These are phyloP conservation scores for Podospora sp. DNA, from an alignment of 495 filamentous ascomycete species.

Conservation along the genomic window DNA sequence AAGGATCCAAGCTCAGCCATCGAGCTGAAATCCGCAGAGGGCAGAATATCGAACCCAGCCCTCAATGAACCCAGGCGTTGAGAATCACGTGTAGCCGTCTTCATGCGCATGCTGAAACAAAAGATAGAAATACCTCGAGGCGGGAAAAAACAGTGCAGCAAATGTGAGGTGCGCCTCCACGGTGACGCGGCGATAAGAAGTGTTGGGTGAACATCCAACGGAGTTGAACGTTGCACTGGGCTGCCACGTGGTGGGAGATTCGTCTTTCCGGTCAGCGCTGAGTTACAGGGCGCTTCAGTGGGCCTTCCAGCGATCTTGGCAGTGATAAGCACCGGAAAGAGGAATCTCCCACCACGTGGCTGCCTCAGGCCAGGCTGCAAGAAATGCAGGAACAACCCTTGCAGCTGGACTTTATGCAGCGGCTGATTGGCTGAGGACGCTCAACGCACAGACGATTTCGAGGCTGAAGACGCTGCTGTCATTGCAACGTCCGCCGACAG, in stretches of 20 bases:
- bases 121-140: neutral
- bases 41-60: neutral
- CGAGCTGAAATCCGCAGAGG: slow-evolving; percentile 6
- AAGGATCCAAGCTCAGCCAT: slow-evolving; percentile 14
- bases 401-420: neutral
- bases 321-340: too few species aligned
- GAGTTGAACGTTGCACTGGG: slow-evolving; percentile 4
- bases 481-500: neutral
- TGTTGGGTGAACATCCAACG: neutral
- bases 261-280: too few species aligned
- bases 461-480: slow-evolving; percentile 12
- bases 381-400: slow-evolving; percentile 8
- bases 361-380: slow-evolving; percentile 25
- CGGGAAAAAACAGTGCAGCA: slow-evolving; percentile 5
- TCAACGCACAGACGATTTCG: neutral
- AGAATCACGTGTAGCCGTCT: neutral
- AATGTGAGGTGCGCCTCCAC: neutral
- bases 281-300: too few species aligned
- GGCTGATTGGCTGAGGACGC: neutral
- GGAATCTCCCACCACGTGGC: too few species aligned
- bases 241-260: too few species aligned
- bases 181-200: neutral
- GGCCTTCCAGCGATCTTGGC: too few species aligned
- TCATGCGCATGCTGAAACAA: neutral
- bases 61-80: neutral